Evolutionary conservation across 1,284 basidiomycete species (phyloP).

Genomic region (Ceratobasidium sp.): DNA sequence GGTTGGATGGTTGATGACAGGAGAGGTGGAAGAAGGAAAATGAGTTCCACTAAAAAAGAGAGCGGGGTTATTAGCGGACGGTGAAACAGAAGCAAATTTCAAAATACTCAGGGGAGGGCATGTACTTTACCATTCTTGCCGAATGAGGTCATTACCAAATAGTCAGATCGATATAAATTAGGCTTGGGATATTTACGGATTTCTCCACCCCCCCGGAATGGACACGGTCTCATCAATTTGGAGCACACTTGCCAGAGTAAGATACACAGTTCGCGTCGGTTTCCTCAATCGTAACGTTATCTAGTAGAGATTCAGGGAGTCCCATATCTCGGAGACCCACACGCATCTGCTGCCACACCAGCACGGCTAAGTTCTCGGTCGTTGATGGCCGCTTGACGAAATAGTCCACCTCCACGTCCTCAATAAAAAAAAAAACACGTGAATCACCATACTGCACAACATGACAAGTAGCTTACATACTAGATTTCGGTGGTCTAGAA

Average conservation of each 20-base stretch:
- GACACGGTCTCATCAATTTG: not conserved
- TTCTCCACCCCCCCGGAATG: too few species aligned
- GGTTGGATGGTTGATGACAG: too few species aligned
- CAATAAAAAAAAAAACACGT: too few species aligned
- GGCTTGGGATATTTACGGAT: not conserved
- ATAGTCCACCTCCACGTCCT: slow-evolving; percentile 24
- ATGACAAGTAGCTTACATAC: slow-evolving; percentile 15
- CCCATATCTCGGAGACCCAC: slow-evolving; percentile 17
- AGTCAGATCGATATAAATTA: not conserved
- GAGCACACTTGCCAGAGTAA: slow-evolving; percentile 24
- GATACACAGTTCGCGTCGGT: slow-evolving; percentile 30
- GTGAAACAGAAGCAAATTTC: not conserved
- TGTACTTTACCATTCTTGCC: not conserved
- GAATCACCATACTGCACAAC: too few species aligned
- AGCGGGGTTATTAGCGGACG: not conserved
- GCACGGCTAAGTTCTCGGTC: not conserved
- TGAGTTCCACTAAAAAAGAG: not conserved
- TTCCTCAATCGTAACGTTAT: slow-evolving; percentile 21
- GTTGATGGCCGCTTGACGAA: slow-evolving; percentile 20
- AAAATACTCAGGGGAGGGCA: not conserved
- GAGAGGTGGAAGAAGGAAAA: not conserved
- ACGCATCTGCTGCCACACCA: not conserved
- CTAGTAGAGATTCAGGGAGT: slow-evolving; percentile 19
- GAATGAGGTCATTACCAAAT: slow-evolving; percentile 18
- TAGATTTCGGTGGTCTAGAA: slow-evolving; percentile 35